phyloP scores from a whole-genome alignment of 1,139 yeast species.

The Hanseniaspora sp. region DNA sequence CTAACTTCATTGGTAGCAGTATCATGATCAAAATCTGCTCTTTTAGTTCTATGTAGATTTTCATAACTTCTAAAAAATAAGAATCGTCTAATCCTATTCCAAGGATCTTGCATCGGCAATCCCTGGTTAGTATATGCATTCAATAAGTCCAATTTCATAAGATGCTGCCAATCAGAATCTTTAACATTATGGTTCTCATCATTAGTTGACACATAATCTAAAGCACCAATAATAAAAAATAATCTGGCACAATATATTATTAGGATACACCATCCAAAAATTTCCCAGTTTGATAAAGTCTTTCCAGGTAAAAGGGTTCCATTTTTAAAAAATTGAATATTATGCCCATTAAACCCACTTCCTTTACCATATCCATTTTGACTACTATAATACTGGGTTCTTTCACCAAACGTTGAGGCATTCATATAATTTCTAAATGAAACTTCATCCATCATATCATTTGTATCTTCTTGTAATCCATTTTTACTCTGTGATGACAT shows the following conservation, averaged over 20 bases:
- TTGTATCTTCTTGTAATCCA: slow-evolving; percentile 21
- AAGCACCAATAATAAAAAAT: slow-evolving; percentile 27
- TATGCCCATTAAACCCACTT: neutral
- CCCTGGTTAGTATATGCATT: slow-evolving; percentile 46
- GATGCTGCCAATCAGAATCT: slow-evolving; percentile 33
- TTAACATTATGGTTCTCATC: slow-evolving; percentile 27
- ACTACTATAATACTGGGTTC: slow-evolving; percentile 21
- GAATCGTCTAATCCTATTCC: slow-evolving; percentile 47
- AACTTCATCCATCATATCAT: slow-evolving; percentile 30
- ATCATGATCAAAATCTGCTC: neutral
- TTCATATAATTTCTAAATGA: slow-evolving; percentile 38
- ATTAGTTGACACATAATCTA: slow-evolving; percentile 33
- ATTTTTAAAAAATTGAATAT: neutral
- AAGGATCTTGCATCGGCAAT: slow-evolving; percentile 37
- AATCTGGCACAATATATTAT: slow-evolving; percentile 23
- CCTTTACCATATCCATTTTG: neutral
- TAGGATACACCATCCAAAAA: slow-evolving; percentile 26
- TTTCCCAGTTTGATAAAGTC: slow-evolving; percentile 17
- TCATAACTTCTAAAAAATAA: slow-evolving; percentile 46
- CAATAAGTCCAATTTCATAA: slow-evolving; percentile 38
- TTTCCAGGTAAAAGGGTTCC: slow-evolving; percentile 16
- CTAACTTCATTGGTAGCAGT: neutral
- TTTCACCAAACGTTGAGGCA: slow-evolving; percentile 68
- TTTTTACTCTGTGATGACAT: slow-evolving; percentile 16
- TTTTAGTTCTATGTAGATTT: neutral